Base-by-base conservation (phyloP, 23 red algal genomes). In the Cyanidium caldarium region DNA sequence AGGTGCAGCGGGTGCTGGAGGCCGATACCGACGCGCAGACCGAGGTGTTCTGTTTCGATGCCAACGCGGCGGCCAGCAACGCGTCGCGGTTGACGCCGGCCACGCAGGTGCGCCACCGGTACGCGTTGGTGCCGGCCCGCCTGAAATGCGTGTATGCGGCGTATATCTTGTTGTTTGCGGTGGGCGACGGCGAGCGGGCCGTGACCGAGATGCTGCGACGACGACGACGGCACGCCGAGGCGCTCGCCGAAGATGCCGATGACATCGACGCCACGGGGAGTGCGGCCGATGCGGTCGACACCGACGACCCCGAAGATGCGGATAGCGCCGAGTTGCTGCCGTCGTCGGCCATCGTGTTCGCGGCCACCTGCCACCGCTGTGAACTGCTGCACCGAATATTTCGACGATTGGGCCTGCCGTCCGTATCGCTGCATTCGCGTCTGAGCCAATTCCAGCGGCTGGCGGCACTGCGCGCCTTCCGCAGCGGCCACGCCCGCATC, bases 381-480 rank as follows among this genome's bases (percentile, higher is more conserved):
- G 51, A 16, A 25, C 7, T 61, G 7, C 21, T 61, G 7, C n/a
- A 16, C 3, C 7, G 51, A 10, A 12, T 61, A 28, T 28, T 61
- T 16, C n/a, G 31, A 5, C 10, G 51, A 28, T 28, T 61, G 7
- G 51, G 51, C 3, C 51, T 61, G 10, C 51, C 51, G 51, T 16
- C 31, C 21, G 10, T 5, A 10, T 16, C 51, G 7, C 51, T 61
- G 10, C 51, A 61, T 28, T 16, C n/a, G 7, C 19, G 51, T 10
- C 23, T 61, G 31, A 28, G n/a, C 7, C 51, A 61, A 28, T 5
- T 28, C 31, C 10, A 95, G 33, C 72, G 90, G 20, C 70, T 82
- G 41, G 35, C 42, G 0, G 73, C 90, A 5, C 82, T 95, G 79
- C 45, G 58, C 39, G 44, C 74, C n/a, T 95, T 95, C 39, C 83